These are phyloP conservation scores for Yamadazyma akitaensis DNA, from an alignment of 805 yeast genomes.

Conservation along the genomic window DNA sequence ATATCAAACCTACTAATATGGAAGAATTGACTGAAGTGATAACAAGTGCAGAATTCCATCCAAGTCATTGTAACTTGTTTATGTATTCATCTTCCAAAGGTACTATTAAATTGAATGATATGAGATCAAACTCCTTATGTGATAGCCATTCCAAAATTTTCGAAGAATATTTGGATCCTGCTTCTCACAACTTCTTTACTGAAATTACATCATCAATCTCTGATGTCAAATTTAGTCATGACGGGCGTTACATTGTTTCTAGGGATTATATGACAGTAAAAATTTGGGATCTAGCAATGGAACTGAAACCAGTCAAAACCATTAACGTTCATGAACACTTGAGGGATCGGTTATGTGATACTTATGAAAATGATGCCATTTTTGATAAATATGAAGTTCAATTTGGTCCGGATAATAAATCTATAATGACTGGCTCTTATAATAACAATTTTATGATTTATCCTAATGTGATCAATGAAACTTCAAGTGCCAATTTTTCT, in stretches of 20 bases:
- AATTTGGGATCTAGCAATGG: constrained; percentile 98
- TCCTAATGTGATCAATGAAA: constrained; percentile 64
- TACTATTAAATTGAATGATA: constrained; percentile 90
- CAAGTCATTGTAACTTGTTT: constrained; percentile 84
- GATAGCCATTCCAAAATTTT: constrained; percentile 83
- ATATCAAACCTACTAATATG: constrained; percentile 97
- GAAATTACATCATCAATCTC: constrained; percentile 94
- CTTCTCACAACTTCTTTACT: constrained; percentile 91
- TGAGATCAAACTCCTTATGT: constrained; percentile 93
- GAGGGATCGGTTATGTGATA: constrained; percentile 89
- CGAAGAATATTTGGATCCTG: constrained; percentile 92
- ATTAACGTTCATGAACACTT: constrained; percentile 94
- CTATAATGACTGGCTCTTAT: constrained; percentile 95
- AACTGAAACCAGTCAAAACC: constrained; percentile 88
- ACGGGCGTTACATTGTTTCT: constrained; percentile 93
- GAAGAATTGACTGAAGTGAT: constrained; percentile 98
- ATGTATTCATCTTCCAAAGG: constrained; percentile 97
- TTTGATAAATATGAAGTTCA: constrained; percentile 98
- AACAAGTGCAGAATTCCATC: constrained; percentile 96
- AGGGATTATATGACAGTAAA: constrained; percentile 97
- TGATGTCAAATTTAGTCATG: constrained; percentile 86
- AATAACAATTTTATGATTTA: constrained; percentile 96
- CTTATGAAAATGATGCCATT: constrained; percentile 97
- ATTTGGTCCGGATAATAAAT: constrained; percentile 87
- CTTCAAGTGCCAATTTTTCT: not conserved